Evolutionary conservation across 768 basidiomycete species (phyloP).

Genomic region (Leccinellum albellum): DNA sequence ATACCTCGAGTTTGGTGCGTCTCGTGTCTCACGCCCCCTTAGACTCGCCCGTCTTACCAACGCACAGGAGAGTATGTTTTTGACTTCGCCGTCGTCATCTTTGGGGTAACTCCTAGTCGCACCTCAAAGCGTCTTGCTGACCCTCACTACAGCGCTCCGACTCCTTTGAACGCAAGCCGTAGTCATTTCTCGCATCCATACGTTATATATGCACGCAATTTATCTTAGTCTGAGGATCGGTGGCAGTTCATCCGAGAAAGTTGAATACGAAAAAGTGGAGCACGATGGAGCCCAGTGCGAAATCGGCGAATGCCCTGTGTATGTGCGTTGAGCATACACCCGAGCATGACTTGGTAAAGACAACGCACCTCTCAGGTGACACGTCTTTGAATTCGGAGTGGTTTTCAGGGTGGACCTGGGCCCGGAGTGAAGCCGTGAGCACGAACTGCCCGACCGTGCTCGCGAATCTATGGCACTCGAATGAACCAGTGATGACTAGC

Average conservation of each 20-base stretch:
- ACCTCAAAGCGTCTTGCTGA: slow-evolving; percentile 2
- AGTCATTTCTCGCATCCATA: slow-evolving; percentile 2
- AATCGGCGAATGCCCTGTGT: slow-evolving; percentile 92
- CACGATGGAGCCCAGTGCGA: slow-evolving; percentile 90
- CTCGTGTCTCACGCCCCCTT: background rate
- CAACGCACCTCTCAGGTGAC: slow-evolving; percentile 84
- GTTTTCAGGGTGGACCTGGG: slow-evolving; percentile 88
- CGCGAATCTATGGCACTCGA: slow-evolving; percentile 68
- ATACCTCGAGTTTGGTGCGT: slow-evolving; percentile 77
- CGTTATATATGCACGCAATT: slow-evolving; percentile 3
- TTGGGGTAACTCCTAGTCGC: slow-evolving; percentile 51
- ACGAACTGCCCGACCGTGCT: slow-evolving; percentile 98
- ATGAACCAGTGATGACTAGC: background rate
- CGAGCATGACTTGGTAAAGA: background rate
- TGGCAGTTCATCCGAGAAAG: slow-evolving; percentile 73
- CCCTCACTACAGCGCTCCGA: slow-evolving; percentile 51
- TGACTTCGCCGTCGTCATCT: slow-evolving; percentile 81
- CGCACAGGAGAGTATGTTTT: slow-evolving; percentile 74
- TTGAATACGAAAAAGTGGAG: slow-evolving; percentile 99
- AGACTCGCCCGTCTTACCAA: background rate
- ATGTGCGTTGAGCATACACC: background rate
- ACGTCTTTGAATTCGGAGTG: slow-evolving; percentile 81
- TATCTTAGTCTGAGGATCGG: slow-evolving; percentile 1
- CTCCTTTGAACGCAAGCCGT: slow-evolving; percentile 60
- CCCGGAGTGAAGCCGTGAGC: slow-evolving; percentile 84